These are phyloP conservation scores for Xylaria cubensis DNA, from an alignment of 495 filamentous ascomycete genomes.

Conservation along the genomic window DNA sequence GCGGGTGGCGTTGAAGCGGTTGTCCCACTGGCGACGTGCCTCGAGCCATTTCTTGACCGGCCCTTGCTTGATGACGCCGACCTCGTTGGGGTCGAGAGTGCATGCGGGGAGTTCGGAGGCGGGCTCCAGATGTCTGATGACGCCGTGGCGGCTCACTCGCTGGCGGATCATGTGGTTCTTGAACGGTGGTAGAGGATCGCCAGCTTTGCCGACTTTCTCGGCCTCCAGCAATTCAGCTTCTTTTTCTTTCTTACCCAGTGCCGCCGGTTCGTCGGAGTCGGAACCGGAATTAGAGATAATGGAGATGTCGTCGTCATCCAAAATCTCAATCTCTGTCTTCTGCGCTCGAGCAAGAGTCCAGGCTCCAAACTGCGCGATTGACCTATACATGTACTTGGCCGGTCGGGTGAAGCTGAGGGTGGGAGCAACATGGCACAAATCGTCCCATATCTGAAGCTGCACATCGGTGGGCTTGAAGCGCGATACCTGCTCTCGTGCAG, in stretches of 20 bases:
- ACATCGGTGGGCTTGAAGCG: conserved; percentile 85
- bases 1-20: conserved; percentile 69
- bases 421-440: conserved; percentile 89
- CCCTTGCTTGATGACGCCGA: conserved; percentile 80
- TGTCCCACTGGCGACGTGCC: conserved; percentile 73
- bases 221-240: conserved; percentile 15
- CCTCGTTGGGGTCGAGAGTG: conserved; percentile 62
- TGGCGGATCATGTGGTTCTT: conserved; percentile 89
- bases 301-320: conserved; percentile 77
- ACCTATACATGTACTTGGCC: conserved; percentile 92
- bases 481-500: conserved; percentile 63
- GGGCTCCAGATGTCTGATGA: conserved; percentile 69
- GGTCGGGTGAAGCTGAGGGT: conserved; percentile 92
- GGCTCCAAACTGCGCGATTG: conserved; percentile 88
- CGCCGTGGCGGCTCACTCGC: conserved; percentile 76
- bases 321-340: conserved; percentile 75
- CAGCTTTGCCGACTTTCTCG: conserved; percentile 71
- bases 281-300: conserved; percentile 69
- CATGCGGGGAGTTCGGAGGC: conserved; percentile 67
- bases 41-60: conserved; percentile 85
- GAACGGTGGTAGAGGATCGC: conserved; percentile 81
- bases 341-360: conserved; percentile 89
- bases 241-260: conserved; percentile 30
- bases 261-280: conserved; percentile 48
- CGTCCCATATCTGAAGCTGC: conserved; percentile 95